Evolutionary conservation across 2,329 filamentous ascomycete genomes (phyloP), one percentile per base, ranked within the genome.

Genomic region (Sporothrix humicola): DNA sequence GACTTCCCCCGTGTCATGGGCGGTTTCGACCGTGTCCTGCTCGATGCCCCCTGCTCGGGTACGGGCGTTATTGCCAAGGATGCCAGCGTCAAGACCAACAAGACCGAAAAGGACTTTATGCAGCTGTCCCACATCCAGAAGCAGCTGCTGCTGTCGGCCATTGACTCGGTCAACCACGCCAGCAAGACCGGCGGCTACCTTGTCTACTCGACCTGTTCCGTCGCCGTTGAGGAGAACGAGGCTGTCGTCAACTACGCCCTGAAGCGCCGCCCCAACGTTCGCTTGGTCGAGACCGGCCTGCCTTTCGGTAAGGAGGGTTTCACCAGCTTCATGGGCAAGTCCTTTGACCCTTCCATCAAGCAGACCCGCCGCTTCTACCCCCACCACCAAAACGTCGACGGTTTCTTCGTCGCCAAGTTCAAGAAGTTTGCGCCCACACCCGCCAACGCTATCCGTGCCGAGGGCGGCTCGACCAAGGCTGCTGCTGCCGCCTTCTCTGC

Each of bases 51-150:
- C 4, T 98, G 96, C 85, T 97, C 95, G 2, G 95, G 96, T 78
- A 99, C 96, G 0, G 96, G 96, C 79, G 96, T 99, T 80, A 99
- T 99, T 77, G 92, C 94, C 76, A 99, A 99, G 85, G 96, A 99
- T 83, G 90, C 95, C 46, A 94, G 92, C 77, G 94, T 99, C 78
- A 99, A 99, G 88, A 98, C 95, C 31, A 98, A 98, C 86, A 98
- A 98, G 87, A 97, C 93, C 12, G 94, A 97, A 81, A 92, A 91
- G 77, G 96, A 99, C 82, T 99, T 99, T 85, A 89, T 98, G 82
- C 90, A 92, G 79, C 89, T 99, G 71, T 95, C 96, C 0, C 96
- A 99, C 82, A 89, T 94, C 74, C 96, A 99, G 83, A 98, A 98
- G 83, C 95, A 98, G 83, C 88, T 99, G 73, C 85, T 99, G 13